Evolutionary conservation across 2,329 filamentous ascomycete species (phyloP).

Genomic region (Aspergillus fijiensis): DNA sequence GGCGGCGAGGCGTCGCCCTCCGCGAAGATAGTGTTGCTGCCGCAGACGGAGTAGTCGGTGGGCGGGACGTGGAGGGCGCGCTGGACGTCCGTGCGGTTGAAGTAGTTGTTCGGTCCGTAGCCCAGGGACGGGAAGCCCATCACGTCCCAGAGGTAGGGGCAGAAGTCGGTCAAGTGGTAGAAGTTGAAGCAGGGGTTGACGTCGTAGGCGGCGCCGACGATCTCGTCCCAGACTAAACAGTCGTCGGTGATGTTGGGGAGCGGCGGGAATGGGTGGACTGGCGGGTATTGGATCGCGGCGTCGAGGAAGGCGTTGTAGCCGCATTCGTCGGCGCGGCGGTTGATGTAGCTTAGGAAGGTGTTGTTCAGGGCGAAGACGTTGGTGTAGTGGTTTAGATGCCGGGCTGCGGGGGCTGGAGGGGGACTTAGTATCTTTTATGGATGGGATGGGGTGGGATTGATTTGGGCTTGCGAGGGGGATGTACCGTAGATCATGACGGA

Average conservation of each 20-base stretch:
- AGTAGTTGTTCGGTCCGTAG: slow-evolving; percentile 62
- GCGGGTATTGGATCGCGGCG: slow-evolving; percentile 63
- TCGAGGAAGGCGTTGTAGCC: slow-evolving; percentile 46
- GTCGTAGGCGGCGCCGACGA: slow-evolving; percentile 53
- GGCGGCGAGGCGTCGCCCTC: slow-evolving; percentile 50
- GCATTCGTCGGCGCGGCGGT: slow-evolving; percentile 42
- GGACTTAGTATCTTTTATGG: too few relatives aligned
- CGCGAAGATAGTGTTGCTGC: slow-evolving; percentile 41
- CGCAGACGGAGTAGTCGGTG: slow-evolving; percentile 44
- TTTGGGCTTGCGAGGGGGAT: background rate
- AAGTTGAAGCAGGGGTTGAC: slow-evolving; percentile 77
- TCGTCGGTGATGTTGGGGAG: slow-evolving; percentile 43
- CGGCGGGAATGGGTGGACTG: slow-evolving; percentile 59
- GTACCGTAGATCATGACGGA: slow-evolving; percentile 51
- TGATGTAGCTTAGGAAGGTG: slow-evolving; percentile 40
- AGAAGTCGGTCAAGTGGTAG: slow-evolving; percentile 71
- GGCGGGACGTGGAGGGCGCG: slow-evolving; percentile 61
- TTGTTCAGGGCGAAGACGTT: slow-evolving; percentile 45
- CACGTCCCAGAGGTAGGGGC: slow-evolving; percentile 66
- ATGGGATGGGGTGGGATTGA: background rate
- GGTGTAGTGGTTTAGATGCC: slow-evolving; percentile 43
- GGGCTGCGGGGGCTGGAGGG: slow-evolving; percentile 36
- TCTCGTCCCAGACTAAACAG: slow-evolving; percentile 59
- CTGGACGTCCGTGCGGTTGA: slow-evolving; percentile 68
- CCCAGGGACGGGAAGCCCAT: slow-evolving; percentile 69